Evolutionary conservation across 306 rosid species (phyloP), one percentile per base, ranked within the genome.

Genomic region (Abrus pulchellus): DNA sequence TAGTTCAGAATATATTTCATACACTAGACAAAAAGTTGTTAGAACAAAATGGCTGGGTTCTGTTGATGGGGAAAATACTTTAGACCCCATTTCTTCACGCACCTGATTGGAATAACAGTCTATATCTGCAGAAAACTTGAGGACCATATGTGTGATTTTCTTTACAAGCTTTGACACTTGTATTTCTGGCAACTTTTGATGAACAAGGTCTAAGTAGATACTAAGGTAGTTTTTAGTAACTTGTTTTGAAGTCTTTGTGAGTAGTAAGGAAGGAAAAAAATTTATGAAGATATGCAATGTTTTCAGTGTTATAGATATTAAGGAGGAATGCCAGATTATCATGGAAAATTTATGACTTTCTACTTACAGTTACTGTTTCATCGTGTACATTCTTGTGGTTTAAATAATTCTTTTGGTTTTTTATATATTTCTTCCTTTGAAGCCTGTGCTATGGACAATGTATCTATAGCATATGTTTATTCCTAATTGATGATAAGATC

Each of bases 311-410:
- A 40, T 40, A 32, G 43, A 32, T 62, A 13, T 62, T 34, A 12
- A 8, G 27, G 43, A 68, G 9, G 28, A 68, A 68, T 29, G 41
- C 41, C n/a, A 5, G 28, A 47, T 47, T 29, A 47, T 68, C 75
- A 32, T 30, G 40, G 75, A 48, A 48, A 30, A 13, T 34, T 71
- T 63, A 49, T 59, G 36, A 43, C 28, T n/a, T 44, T 68, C 60
- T 29, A 41, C 40, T 20, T 4, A 10, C 27, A 28, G 30, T 56
- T 68, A 20, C 14, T 44, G 61, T 53, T 77, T 54, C 74, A 50
- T 52, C 27, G 65, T 78, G 49, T 34, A 30, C 72, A 47, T 79
- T 70, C 45, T 38, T 32, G 43, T 53, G 43, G 50, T 44, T 59
- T 59, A 47, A 59, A 20, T 5, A 63, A n/a, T 69, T 68, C 48